Base-by-base conservation (phyloP, 352 stramenopile genomes). In the Pythium aristosporum region DNA sequence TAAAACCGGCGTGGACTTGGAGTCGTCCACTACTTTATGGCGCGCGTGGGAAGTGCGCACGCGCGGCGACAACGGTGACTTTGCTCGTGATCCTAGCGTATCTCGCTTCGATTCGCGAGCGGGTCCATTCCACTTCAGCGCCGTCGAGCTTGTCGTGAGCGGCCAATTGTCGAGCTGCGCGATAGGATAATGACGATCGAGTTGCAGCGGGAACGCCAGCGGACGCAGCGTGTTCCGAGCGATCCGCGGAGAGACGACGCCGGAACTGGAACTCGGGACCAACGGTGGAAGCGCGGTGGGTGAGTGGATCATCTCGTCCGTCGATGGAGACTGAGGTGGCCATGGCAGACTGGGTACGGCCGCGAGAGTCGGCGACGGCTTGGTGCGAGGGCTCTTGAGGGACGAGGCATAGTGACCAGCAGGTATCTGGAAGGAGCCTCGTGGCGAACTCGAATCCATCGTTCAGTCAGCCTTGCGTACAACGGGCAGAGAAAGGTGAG, bases 141-240 rank as follows among this genome's bases (percentile, higher is more conserved):
- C 7, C 13, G 30, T 41, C 30, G 48, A 43, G 16, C 13, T 21
- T 16, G 53, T 61, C 6, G 59, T 65, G 9, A 73, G 60, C 25
- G 66, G 66, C 66, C 66, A 73, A 25, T 55, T 37, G 36, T 73
- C 66, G 10, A 73, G 25, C 32, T 68, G 54, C 11, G 61, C 66
- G 11, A 63, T 42, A 0, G 59, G 48, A 34, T 68, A 65, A 16
- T 73, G 60, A 23, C 47, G 59, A 28, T 65, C 56, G 3, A 69
- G 30, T 39, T 46, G 61, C 4, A 60, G 43, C 18, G 61, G 51
- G 18, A 64, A 53, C 2, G 57, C 13, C 6, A 48, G 30, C n/a
- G 57, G 57, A 3, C 47, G 57, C 2, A 56, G 36, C 4, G 15
- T n/a, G 18, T 65, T 25, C 16, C 25, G 58, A 44, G 32, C 25